Base-by-base conservation (phyloP, 2,329 filamentous ascomycete species). In the Chrysoporthe deuterocubensis region DNA sequence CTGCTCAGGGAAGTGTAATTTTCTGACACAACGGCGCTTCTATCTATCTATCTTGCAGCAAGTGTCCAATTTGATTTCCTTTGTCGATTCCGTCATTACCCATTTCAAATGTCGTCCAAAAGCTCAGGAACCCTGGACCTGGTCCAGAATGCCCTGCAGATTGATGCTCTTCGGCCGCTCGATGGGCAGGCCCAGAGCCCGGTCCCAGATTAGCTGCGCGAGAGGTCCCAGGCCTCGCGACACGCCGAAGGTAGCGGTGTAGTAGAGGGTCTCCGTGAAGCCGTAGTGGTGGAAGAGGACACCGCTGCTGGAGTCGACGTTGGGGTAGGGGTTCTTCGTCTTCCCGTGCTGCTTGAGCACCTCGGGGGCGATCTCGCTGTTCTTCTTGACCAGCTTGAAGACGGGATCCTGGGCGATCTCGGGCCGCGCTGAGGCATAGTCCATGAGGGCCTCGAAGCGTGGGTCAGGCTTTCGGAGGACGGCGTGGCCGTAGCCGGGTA, bases 81-180 rank as follows among this genome's bases (percentile, higher is more conserved):
- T 16, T 7, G 9, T 21, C 26, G 2, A 26, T 42, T 13, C 14
- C 7, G 2, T 59, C 37, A n/a, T 13, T 13, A 2, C 11, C 57
- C 11, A 13, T 4, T 44, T 26, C 57, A 3, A 13, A 11, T 14
- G 4, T 26, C 6, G n/a, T 9, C 9, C 21, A 26, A 14, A 11
- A 1, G 40, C 44, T 64, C n/a, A 70, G 26, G 65, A 52, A 60
- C 67, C 77, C 77, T 87, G 85, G 44, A 85, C 87, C 76, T 87
- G 78, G 79, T 94, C 91, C 73, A 97, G 82, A 73, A 99, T 82
- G 13, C 95, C 95, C 79, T 92, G 86, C 66, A 99, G 84, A 81
- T 97, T 96, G 78, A 98, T 97, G 81, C 93, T 97, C 92, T 99
- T 99, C 62, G 96, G 96, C 71, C 95, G 87, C 89, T 99, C 96